A percentile compares a stretch with the other conserved stretches of the same genome.
These are phyloP conservation scores for Medicago lupulina DNA, from an alignment of 306 rosid species.

Conservation along the genomic window DNA sequence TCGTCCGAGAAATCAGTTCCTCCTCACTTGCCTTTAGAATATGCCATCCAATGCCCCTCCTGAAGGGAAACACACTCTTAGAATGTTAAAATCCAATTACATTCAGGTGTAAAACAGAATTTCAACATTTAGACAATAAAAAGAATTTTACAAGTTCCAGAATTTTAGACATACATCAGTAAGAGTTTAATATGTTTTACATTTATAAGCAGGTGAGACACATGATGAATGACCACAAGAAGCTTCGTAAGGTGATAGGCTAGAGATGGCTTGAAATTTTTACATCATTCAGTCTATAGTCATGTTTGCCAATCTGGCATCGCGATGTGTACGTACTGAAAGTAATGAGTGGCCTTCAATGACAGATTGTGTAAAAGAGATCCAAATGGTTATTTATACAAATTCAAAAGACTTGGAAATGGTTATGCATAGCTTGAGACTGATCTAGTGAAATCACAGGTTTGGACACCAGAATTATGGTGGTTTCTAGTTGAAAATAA, in stretches of 20 bases:
- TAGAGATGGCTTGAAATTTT: slow-evolving; percentile 74
- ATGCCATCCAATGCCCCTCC: slow-evolving; percentile 99
- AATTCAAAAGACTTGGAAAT: slow-evolving; percentile 72
- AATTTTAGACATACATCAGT: not conserved
- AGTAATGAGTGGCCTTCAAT: slow-evolving; percentile 83
- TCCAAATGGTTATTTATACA: slow-evolving; percentile 69
- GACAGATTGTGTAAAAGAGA: slow-evolving; percentile 80
- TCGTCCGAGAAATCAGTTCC: slow-evolving; percentile 77
- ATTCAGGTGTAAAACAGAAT: slow-evolving; percentile 15
- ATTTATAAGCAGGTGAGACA: slow-evolving; percentile 66
- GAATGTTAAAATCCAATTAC: slow-evolving; percentile 19
- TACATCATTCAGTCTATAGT: slow-evolving; percentile 76
- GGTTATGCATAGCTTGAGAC: slow-evolving; percentile 62
- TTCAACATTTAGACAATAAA: no score
- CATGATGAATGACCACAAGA: slow-evolving; percentile 78
- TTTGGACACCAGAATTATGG: slow-evolving; percentile 27
- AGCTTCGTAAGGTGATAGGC: slow-evolving; percentile 82
- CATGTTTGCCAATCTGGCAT: slow-evolving; percentile 92
- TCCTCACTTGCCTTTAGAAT: slow-evolving; percentile 94
- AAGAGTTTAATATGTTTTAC: slow-evolving; percentile 24
- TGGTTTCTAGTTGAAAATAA: slow-evolving; percentile 42
- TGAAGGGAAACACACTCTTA: slow-evolving; percentile 44
- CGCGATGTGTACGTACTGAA: slow-evolving; percentile 81
- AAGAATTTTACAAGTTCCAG: not conserved
- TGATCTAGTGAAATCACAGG: slow-evolving; percentile 49